Evolutionary conservation across 2,329 filamentous ascomycete species (phyloP), one percentile per base, ranked within the genome.

Genomic region (Colletotrichum brevisporum): DNA sequence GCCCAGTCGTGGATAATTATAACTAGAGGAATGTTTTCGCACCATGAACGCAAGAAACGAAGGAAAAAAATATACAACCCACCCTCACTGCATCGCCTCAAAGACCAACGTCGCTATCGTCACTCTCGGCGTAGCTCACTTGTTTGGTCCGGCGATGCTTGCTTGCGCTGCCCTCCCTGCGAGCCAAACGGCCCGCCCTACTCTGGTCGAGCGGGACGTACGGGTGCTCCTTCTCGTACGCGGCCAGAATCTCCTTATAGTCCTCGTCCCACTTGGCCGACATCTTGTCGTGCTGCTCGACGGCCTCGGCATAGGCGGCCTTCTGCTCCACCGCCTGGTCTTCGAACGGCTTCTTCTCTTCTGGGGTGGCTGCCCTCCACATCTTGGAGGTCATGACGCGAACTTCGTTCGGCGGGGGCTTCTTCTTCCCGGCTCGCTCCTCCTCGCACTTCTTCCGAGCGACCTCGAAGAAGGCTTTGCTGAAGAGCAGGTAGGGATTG

Each of bases 401-500:
- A 64, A 98, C 92, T 76, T 97, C 94, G 75, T 94, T 97, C 6
- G 91, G 90, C 51, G 88, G 85, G 1, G 90, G 83, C 73, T 91
- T 91, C 12, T 89, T 88, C 59, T 90, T 91, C 39, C 89, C 86
- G 4, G 87, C 83, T 63, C 87, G 86, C 31, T 87, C 88, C 60
- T 91, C 88, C 70, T 92, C 89, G 75, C 91, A 92, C 55, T 81
- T 83, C 70, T 79, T 82, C 63, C 88, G 85, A 9, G 88, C 89
- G 24, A 81, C 79, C n/a, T 94, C 90, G 75, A 90, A 92, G 75
- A 92, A 87, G 4, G 87, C 91, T 73, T 94, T 97, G 77, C 94
- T 95, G 81, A 93, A 99, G 57, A 98, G 86, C 31, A 97, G 86
- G 79, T 97, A 98, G 0, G 95, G 92, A 76, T 97, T 98, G 4